phyloP scores from a whole-genome alignment of 345 rosid species.

The Aquilaria yunnanensis region DNA sequence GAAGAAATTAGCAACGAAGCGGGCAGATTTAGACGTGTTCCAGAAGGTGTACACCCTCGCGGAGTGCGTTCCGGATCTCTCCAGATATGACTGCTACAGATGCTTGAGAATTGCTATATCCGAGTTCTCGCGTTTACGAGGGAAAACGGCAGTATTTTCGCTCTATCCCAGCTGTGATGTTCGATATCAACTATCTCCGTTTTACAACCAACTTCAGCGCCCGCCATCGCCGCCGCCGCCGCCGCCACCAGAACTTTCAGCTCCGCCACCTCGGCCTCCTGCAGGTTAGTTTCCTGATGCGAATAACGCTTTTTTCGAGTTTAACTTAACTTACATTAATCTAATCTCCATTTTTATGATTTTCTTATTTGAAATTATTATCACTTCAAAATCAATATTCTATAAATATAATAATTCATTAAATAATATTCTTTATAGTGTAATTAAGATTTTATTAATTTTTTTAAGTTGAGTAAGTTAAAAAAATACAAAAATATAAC shows the following conservation, averaged over 20 bases:
- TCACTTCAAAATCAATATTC: too few relatives aligned
- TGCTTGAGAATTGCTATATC: constrained; percentile 28
- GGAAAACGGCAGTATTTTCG: constrained; percentile 27
- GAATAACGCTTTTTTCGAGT: too few relatives aligned
- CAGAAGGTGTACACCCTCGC: constrained; percentile 29
- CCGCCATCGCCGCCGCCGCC: background rate
- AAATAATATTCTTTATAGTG: too few relatives aligned
- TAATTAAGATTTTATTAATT: too few relatives aligned
- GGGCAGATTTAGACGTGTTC: constrained; percentile 11
- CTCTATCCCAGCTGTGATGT: constrained; percentile 36
- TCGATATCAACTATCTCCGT: constrained; percentile 30
- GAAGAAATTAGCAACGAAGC: constrained; percentile 26
- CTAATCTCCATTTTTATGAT: too few relatives aligned
- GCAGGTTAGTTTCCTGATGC: background rate
- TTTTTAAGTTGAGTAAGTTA: too few relatives aligned
- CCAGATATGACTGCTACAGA: constrained; percentile 15
- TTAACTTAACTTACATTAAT: too few relatives aligned
- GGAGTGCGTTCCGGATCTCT: constrained; percentile 52
- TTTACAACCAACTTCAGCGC: constrained; percentile 23
- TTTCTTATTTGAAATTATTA: too few relatives aligned
- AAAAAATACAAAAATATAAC: too few relatives aligned
- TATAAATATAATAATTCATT: too few relatives aligned
- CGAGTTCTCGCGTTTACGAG: constrained; percentile 12
- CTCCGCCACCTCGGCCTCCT: background rate
- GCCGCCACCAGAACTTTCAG: background rate